These are phyloP conservation scores for Nectriaceae sp. DNA, from an alignment of 2,329 filamentous ascomycete species.

Conservation along the genomic window DNA sequence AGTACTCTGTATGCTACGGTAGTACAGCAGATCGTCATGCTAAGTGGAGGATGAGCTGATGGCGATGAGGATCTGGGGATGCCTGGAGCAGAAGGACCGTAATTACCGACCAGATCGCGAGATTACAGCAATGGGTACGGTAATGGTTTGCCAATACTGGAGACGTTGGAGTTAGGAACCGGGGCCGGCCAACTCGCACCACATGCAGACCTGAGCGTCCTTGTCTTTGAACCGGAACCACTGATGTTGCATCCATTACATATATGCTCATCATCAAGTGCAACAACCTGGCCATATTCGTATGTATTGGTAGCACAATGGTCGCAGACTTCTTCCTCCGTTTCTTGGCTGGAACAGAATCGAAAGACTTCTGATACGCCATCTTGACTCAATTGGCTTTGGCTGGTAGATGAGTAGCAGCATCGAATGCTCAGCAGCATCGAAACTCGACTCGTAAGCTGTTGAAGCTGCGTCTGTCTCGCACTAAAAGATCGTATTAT, in stretches of 20 bases:
- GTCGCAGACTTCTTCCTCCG: not conserved
- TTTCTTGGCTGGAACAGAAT: not conserved
- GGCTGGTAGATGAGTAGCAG: not conserved
- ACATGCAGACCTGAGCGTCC: not conserved
- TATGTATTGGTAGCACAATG: not conserved
- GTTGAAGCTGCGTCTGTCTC: not conserved
- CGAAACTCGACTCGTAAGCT: not conserved
- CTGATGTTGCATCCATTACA: not conserved
- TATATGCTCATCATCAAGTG: not conserved
- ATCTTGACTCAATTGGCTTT: not conserved
- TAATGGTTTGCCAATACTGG: not conserved
- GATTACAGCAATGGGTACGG: not conserved
- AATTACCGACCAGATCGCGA: not conserved
- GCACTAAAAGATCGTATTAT: not conserved
- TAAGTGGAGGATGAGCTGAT: not conserved
- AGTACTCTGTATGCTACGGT: no score
- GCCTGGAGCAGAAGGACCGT: not conserved
- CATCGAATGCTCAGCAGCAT: not conserved
- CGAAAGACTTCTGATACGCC: not conserved
- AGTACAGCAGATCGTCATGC: not conserved
- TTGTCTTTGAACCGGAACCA: not conserved
- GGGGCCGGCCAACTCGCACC: not conserved
- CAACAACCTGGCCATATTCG: not conserved
- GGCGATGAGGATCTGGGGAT: not conserved
- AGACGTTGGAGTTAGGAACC: not conserved